Conservation (phyloP, 2,329 filamentous ascomycete species). For the Colletotrichum viniferum region DNA sequence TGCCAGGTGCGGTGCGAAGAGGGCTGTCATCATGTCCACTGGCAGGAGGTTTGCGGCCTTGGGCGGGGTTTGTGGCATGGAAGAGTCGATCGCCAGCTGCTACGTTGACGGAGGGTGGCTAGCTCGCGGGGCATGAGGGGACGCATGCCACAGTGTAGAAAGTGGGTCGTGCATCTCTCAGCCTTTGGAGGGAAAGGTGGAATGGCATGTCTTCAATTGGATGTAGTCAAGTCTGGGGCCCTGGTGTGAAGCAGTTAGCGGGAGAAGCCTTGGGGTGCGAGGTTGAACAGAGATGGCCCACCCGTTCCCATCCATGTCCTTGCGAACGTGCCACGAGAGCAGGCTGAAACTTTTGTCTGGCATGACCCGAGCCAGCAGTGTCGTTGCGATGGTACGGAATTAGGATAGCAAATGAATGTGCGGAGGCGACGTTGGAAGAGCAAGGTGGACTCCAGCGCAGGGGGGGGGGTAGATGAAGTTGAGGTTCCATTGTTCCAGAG, state of each 20-base stretch:
- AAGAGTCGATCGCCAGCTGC: constrained; percentile 50
- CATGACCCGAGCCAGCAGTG: background rate
- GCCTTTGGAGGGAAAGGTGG: too few relatives aligned
- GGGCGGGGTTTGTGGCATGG: constrained; percentile 33
- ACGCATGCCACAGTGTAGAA: too few relatives aligned
- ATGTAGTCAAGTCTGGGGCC: background rate
- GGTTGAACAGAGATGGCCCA: background rate
- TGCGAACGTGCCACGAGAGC: background rate
- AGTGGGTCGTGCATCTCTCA: too few relatives aligned
- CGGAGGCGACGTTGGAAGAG: background rate
- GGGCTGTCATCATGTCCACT: constrained; percentile 53
- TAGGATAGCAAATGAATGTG: background rate
- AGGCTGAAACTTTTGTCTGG: background rate
- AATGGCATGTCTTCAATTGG: background rate
- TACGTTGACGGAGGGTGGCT: too few relatives aligned
- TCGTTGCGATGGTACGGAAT: background rate
- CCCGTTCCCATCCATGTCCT: background rate
- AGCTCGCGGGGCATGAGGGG: too few relatives aligned
- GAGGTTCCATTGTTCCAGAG: background rate
- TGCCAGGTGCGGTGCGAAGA: constrained; percentile 57
- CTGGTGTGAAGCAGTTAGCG: background rate
- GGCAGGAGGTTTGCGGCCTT: constrained; percentile 47
- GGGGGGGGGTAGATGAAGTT: background rate
- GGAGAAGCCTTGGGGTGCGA: background rate
- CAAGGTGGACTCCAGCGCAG: background rate